Evolutionary conservation across 257 asterid species (phyloP), one percentile per base, ranked within the genome.

Genomic region (Solanum phureja): DNA sequence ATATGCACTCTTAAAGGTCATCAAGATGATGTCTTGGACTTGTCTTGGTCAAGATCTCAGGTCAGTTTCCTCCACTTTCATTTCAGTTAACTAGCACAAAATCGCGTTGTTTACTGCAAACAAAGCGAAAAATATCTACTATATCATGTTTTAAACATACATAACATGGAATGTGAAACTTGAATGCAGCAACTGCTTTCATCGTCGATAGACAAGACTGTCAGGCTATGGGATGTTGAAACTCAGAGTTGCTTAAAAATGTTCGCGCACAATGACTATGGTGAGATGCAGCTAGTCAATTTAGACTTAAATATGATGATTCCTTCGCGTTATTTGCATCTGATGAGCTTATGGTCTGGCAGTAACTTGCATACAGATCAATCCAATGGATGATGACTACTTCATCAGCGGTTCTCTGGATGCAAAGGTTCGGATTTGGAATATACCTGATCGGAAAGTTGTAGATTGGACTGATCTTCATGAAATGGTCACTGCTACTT

Each of bases 21-120:
- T 87, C 94, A 88, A 86, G 99, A 96, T 33, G 98, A 93, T 87
- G 92, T 97, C 35, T 84, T 96, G 92, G 99, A 96, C 92, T 92
- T 97, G 44, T 92, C 98, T 3, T 97, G 99, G 99, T 97, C 99
- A 74, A 92, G 86, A 87, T 89, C 95, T 88, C 98, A 96, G 98
- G 99, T 95, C 85, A 88, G 89, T 82, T 81, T 82, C 31, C 68
- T 82, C 42, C 40, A 81, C 85, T 81, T 81, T 5, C 68, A 81
- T 16, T 79, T 46, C 68, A 27, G 29, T 29, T 46, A 81, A 81
- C 40, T 46, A 46, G 60, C 85, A 81, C 2, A 46, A 81, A 44
- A 0, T 5, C 37, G 24, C 7, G 34, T 29, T 81, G 64, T 18
- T 79, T 46, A 79, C 27, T 79, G 85, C 27, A 81, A 81, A 46